phyloP scores from a whole-genome alignment of 441 rosid genomes.

The Corymbia calophylla region DNA sequence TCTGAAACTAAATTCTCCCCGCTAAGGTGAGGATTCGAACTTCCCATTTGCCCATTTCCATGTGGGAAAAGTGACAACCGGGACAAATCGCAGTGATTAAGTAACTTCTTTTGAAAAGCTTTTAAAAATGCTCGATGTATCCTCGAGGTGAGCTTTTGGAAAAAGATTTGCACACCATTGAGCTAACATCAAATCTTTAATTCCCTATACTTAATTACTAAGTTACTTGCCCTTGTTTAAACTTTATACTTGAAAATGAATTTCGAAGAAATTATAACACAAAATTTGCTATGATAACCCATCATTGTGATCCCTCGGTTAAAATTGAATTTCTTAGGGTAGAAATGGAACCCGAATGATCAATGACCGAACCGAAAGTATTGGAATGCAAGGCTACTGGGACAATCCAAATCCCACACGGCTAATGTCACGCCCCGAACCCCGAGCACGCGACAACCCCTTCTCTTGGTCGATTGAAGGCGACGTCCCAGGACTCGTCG shows the following conservation, averaged over 20 bases:
- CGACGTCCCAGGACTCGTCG: no score
- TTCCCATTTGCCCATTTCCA: no score
- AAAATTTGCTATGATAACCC: neutral
- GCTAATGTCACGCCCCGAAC: no score
- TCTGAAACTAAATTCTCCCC: no score
- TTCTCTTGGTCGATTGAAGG: no score
- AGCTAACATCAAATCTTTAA: neutral
- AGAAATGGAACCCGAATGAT: neutral
- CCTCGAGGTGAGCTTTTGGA: neutral
- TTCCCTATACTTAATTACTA: neutral
- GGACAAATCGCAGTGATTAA: no score
- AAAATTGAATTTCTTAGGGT: neutral
- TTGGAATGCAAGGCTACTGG: neutral
- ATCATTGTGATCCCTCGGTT: neutral
- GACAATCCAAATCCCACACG: neutral
- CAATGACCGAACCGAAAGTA: no score
- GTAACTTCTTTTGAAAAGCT: neutral
- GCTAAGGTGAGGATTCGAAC: no score
- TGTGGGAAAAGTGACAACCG: no score
- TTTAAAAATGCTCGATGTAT: neutral
- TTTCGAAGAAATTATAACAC: neutral
- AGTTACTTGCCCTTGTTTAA: neutral
- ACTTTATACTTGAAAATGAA: neutral
- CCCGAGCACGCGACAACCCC: no score
- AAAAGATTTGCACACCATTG: neutral